A percentile compares a stretch with the other conserved stretches of the same genome.
phyloP scores from a whole-genome alignment of 2,329 filamentous ascomycete genomes.

The Trichoderma endophyticum region DNA sequence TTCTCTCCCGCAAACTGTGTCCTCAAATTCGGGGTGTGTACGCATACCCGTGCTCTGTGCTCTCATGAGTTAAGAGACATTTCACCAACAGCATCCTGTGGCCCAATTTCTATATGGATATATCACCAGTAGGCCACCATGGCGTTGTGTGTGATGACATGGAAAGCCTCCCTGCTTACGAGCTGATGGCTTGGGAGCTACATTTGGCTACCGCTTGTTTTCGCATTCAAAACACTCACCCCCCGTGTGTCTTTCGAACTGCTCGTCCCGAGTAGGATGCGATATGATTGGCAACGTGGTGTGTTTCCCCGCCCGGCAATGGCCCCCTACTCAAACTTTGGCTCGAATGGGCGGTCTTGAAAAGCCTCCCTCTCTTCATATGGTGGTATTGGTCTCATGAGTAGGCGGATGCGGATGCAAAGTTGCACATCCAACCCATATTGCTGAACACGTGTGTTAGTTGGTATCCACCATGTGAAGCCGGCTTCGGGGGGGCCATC shows the following conservation, averaged over 20 bases:
- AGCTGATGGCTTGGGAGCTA: neutral
- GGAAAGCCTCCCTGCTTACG: neutral
- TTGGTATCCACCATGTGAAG: neutral
- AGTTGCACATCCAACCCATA: neutral
- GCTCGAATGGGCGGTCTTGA: neutral
- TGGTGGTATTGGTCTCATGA: neutral
- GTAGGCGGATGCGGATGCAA: neutral
- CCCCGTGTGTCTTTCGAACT: neutral
- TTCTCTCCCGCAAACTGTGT: neutral
- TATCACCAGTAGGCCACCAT: neutral
- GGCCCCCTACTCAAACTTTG: neutral
- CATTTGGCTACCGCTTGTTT: neutral
- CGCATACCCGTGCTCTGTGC: neutral
- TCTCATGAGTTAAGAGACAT: neutral
- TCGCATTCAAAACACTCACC: neutral
- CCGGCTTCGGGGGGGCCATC: neutral
- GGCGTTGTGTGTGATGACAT: neutral
- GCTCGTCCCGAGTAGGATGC: neutral
- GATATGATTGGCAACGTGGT: neutral
- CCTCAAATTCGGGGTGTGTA: neutral
- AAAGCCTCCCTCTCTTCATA: neutral
- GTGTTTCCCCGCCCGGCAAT: slow-evolving; percentile 1
- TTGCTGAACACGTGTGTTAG: neutral
- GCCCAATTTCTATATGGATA: neutral
- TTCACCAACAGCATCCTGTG: neutral